Evolutionary conservation across 75 land plant species (phyloP), one percentile per base, ranked within the genome.

Genomic region (Cunninghamia lanceolata): DNA sequence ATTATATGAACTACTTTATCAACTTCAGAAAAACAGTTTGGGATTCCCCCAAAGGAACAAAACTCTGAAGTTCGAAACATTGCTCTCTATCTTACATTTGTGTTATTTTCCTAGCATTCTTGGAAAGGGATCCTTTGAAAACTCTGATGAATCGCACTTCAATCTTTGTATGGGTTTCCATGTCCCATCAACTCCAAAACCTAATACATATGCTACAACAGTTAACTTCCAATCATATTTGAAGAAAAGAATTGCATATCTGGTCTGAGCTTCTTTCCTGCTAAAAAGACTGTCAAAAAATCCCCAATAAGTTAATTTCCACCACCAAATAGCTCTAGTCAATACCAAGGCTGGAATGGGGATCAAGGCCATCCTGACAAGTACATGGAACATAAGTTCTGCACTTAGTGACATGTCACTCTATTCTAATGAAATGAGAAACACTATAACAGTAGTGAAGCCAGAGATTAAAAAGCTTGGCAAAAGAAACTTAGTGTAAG

Each of bases 311-410:
- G n/a, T 59, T 28, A 84, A 68, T 84, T 84, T 38, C 85, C 85
- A 84, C 40, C 78, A 25, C 45, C 42, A 32, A 47, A 78, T 7
- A 21, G 70, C 45, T 50, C 32, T 40, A 88, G 39, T 88, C 89
- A 80, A 88, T 88, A 35, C 87, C 89, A n/a, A 88, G 88, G 50
- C 87, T 80, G 35, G 89, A 88, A 85, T 86, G 82, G 32, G 82
- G 80, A 50, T 88, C 89, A 76, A 86, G 78, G 53, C 73, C 89
- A 88, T 56, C 89, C 89, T 86, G 87, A 59, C 68, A 86, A 86
- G 32, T 36, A 84, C 86, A 84, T 38, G 73, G 40, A 50, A 54
- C 86, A 86, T 38, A 59, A 59, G 45, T 38, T 34, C 39, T 39
- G 80, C 43, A 42, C 83, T 79, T 11, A 34, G 28, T 42, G 40